Evolutionary conservation across 345 rosid species (phyloP), one percentile per base, ranked within the genome.

Genomic region (Lumnitzera racemosa): DNA sequence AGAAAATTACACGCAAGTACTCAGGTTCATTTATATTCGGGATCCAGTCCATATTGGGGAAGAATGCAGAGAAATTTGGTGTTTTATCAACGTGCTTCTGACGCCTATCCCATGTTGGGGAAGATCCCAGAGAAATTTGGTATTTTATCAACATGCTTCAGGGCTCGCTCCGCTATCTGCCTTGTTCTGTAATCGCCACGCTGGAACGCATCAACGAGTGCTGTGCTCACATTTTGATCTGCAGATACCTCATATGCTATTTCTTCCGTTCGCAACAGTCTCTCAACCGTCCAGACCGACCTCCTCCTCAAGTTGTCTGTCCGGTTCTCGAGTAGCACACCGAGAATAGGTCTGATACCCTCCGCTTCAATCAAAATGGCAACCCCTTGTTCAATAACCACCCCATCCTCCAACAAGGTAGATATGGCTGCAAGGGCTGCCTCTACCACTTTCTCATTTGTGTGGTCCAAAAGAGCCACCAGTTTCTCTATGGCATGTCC

Each of bases 111-210:
- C 73, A 73, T 81, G 68, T 77, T 84, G 15, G 91, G 56, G 70
- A 87, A 87, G 70, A 94, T 78, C 48, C 97, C 99, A 13, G 99
- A 90, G 69, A 94, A 94, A 71, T 90, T 87, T 15, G 99, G 97
- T 58, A 94, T 85, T 78, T 81, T 86, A 67, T 94, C 97, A 0
- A 94, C 82, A 53, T 87, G 99, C 73, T 67, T 87, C 65, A 94
- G 74, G 36, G 97, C 97, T 49, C 78, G 83, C 77, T 94, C 99
- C 2, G 97, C 99, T 15, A 85, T 79, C 80, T 94, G 99, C 36
- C 81, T 67, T 1, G 99, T 94, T 60, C 73, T 70, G 72, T 82
- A 87, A 66, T 94, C 96, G 1, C 84, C 99, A 68, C 88, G 85
- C 62, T 94, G 97, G 73, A 90, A 90, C 36, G 99, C 91, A 36